phyloP scores from a whole-genome alignment of 306 rosid genomes.

The Citrullus mucosospermus region DNA sequence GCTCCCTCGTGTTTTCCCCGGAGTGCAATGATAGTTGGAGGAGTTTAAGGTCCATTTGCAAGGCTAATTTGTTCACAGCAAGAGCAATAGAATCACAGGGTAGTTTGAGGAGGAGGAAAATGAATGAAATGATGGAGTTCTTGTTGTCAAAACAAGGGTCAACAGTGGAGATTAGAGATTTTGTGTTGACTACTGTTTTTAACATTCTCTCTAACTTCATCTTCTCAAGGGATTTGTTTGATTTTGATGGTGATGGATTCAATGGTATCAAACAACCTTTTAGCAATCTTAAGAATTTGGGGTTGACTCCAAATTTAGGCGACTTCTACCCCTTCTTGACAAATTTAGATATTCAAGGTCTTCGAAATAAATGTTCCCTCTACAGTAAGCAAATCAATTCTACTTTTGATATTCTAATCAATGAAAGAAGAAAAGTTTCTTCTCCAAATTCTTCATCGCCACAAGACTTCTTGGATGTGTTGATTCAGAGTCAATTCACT shows the following conservation, averaged over 20 bases:
- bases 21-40: not conserved
- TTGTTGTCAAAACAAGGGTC: not conserved
- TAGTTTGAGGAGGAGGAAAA: not conserved
- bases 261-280: not conserved
- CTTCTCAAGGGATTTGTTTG: not conserved
- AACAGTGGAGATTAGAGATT: not conserved
- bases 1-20: not conserved
- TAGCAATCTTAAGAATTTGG: not conserved
- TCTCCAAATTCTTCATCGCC: too few relatives aligned
- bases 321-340: not conserved
- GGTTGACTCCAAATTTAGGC: not conserved
- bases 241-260: not conserved
- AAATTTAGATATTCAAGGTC: not conserved
- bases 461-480: not conserved
- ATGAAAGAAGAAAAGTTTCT: too few relatives aligned
- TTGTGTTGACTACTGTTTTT: not conserved
- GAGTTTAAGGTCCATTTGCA: not conserved
- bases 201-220: not conserved
- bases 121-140: not conserved
- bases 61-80: not conserved
- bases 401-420: not conserved
- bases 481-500: not conserved
- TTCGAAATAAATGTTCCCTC: not conserved
- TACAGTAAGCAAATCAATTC: not conserved
- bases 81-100: not conserved